phyloP scores from a whole-genome alignment of 495 filamentous ascomycete genomes.

The Trichoderma gamsii region DNA sequence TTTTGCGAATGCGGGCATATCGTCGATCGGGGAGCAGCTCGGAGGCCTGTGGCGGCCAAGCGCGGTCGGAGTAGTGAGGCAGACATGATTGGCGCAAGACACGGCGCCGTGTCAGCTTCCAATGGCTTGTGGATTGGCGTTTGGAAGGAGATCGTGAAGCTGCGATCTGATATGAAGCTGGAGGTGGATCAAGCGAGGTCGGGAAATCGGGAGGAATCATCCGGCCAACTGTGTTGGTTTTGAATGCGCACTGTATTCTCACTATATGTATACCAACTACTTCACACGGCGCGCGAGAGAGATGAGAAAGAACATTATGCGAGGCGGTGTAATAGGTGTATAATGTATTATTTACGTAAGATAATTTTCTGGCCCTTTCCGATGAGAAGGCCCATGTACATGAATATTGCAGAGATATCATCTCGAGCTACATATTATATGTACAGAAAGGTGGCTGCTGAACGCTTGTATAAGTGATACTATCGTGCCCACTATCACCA shows the following conservation, averaged over 20 bases:
- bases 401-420: too few relatives aligned
- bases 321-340: too few relatives aligned
- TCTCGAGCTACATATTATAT: too few relatives aligned
- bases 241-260: not conserved
- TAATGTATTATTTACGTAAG: too few relatives aligned
- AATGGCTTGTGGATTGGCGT: not conserved
- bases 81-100: slow-evolving; percentile 11
- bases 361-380: too few relatives aligned
- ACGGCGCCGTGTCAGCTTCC: slow-evolving; percentile 10
- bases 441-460: too few relatives aligned
- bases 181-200: not conserved
- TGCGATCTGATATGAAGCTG: not conserved
- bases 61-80: slow-evolving; percentile 14
- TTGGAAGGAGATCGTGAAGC: not conserved
- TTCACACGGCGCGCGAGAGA: too few relatives aligned
- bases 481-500: too few relatives aligned
- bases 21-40: not conserved
- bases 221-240: not conserved
- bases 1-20: not conserved
- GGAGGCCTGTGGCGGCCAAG: not conserved
- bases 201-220: not conserved
- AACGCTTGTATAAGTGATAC: too few relatives aligned
- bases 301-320: too few relatives aligned
- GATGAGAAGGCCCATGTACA: too few relatives aligned
- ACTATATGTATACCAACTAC: too few relatives aligned